phyloP scores from a whole-genome alignment of 2,329 filamentous ascomycete genomes.

The Celoporthe dispersa region DNA sequence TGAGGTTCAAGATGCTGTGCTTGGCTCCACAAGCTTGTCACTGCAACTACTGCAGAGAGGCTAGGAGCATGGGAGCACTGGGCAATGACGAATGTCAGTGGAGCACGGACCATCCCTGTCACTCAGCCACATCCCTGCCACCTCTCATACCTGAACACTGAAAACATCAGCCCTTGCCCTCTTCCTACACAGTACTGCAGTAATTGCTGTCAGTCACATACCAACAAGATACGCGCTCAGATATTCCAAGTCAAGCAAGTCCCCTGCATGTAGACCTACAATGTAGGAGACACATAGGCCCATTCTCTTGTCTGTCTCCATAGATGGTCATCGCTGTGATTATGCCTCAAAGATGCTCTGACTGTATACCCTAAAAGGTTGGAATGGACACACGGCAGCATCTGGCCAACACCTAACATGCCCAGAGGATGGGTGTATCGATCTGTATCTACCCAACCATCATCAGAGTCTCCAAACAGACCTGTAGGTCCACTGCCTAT shows the following conservation, averaged over 20 bases:
- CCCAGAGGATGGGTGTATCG: too few species aligned
- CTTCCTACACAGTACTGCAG: too few species aligned
- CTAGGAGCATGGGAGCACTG: not conserved
- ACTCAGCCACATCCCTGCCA: constrained; percentile 4
- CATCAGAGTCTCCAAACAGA: too few species aligned
- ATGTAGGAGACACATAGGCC: too few species aligned
- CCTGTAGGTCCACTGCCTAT: too few species aligned
- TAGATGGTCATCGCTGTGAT: not conserved
- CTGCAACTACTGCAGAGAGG: constrained; percentile 6
- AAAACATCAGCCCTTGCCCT: not conserved
- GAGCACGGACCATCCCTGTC: constrained; percentile 10
- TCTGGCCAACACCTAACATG: not conserved
- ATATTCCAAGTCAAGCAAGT: not conserved
- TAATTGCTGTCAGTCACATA: not conserved
- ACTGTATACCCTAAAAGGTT: not conserved
- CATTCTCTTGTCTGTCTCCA: not conserved
- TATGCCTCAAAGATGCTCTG: not conserved
- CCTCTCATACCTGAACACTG: not conserved
- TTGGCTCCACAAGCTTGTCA: constrained; percentile 11
- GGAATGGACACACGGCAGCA: not conserved
- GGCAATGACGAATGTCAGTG: constrained; percentile 12
- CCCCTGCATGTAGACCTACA: too few species aligned
- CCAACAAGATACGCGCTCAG: not conserved
- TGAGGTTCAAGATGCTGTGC: constrained; percentile 9
- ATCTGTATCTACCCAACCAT: too few species aligned